Base-by-base conservation (phyloP, 1,139 yeast species). In the Protomyces macrosporus region DNA sequence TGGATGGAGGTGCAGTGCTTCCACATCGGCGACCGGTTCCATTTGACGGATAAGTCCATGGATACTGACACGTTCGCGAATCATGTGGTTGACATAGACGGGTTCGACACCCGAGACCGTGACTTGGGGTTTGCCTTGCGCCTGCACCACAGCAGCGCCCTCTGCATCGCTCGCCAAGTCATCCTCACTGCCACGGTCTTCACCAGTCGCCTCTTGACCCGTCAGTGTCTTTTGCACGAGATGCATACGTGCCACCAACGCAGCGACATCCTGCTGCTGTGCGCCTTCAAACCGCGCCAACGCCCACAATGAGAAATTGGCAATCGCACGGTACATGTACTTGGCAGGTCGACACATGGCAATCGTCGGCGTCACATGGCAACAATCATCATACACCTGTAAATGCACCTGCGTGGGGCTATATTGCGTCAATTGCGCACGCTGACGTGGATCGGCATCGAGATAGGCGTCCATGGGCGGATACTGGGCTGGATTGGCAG, bases 291-390 rank as follows among this genome's bases (percentile, higher is more conserved):
- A 52, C 16, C 62, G 55, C 6, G 62, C 62, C 7, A 58, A 56
- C 6, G 63, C 60, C 65, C 65, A 63, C 9, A 54, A 48, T 53
- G 55, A 39, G 51, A 59, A 63, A 39, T 63, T 63, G 33, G 65
- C 65, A 7, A 55, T 51, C 12, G 64, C 60, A 16, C 60, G 63
- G 42, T 53, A 52, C 63, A 58, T 63, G 55, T 54, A 54, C 16
- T 51, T 55, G 35, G 65, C 63, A 12, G 63, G 64, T 30, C 56
- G 37, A 37, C 57, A 48, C 55, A 63, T 56, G n/a, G 64, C 39
- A 10, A 63, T 53, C n/a, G 65, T 60, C 10, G 65, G 62, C 7
- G 63, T 60, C 12, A 63, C 65, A 35, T 63, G 65, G 12, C 65
- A 63, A 50, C 65, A 63, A 35, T 54, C 63, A 35, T 63, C 65